These are phyloP conservation scores for Colletotrichum cuscutae DNA, from an alignment of 2,329 filamentous ascomycete genomes.

Conservation along the genomic window DNA sequence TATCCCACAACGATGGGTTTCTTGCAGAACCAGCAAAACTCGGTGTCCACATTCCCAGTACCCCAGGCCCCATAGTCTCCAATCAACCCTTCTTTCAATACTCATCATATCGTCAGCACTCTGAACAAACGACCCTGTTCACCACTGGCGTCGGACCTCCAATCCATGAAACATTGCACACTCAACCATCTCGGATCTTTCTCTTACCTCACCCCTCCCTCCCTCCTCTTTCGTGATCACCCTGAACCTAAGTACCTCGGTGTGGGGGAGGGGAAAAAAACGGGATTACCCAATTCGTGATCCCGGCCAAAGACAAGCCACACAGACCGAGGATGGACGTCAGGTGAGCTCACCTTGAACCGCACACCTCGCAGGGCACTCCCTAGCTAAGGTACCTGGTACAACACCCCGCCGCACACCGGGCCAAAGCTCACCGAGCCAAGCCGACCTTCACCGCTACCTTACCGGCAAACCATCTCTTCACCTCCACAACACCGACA, in stretches of 20 bases:
- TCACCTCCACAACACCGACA: too few relatives aligned
- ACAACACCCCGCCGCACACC: background rate
- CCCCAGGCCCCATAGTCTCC: too few relatives aligned
- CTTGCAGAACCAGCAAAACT: background rate
- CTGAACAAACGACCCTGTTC: background rate
- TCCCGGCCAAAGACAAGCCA: background rate
- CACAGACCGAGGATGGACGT: background rate
- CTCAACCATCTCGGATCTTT: background rate
- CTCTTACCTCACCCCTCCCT: background rate
- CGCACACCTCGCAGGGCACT: background rate
- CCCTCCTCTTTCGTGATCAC: background rate
- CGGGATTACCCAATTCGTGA: slow-evolving; percentile 19
- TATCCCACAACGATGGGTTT: background rate
- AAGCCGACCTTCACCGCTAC: background rate
- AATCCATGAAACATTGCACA: background rate
- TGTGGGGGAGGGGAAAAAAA: background rate
- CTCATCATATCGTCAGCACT: background rate
- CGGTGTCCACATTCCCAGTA: background rate
- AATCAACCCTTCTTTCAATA: background rate
- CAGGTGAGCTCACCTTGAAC: slow-evolving; percentile 5
- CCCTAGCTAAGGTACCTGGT: too few relatives aligned
- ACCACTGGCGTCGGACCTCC: too few relatives aligned
- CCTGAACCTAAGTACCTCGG: background rate
- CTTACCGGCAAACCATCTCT: background rate
- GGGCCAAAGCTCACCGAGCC: slow-evolving; percentile 20